phyloP scores from a whole-genome alignment of 2,329 filamentous ascomycete genomes.

The Aureobasidium sp. region DNA sequence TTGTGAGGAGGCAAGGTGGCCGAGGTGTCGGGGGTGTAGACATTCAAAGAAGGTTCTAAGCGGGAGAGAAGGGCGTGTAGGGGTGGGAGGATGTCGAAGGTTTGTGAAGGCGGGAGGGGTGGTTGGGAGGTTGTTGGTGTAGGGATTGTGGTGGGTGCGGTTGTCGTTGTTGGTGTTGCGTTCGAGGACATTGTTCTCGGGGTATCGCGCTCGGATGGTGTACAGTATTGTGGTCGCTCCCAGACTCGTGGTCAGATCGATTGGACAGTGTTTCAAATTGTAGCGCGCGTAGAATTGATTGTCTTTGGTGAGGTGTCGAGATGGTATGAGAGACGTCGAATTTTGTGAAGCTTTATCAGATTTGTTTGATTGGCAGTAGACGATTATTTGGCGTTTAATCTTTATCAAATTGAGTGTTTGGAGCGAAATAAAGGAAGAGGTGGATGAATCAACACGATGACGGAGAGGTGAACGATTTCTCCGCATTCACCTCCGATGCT shows the following conservation, averaged over 20 bases:
- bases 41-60: slow-evolving; percentile 36
- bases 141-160: slow-evolving; percentile 19
- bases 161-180: slow-evolving; percentile 20
- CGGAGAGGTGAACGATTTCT: not conserved
- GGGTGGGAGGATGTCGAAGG: slow-evolving; percentile 78
- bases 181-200: slow-evolving; percentile 5
- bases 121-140: slow-evolving; percentile 42
- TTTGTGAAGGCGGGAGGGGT: slow-evolving; percentile 66
- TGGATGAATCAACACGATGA: not conserved
- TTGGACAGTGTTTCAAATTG: not conserved
- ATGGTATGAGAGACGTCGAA: too few relatives aligned
- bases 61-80: slow-evolving; percentile 71
- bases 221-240: not conserved
- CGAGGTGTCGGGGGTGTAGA: slow-evolving; percentile 14
- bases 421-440: not conserved
- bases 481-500: not conserved
- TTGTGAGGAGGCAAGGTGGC: not conserved
- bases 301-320: too few relatives aligned
- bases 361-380: too few relatives aligned
- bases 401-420: not conserved
- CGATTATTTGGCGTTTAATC: too few relatives aligned
- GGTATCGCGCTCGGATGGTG: not conserved
- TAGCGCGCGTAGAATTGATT: too few relatives aligned
- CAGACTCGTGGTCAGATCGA: not conserved
- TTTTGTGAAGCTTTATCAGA: too few relatives aligned